Evolutionary conservation across 2,329 filamentous ascomycete genomes (phyloP), one percentile per base, ranked within the genome.

Genomic region (Waltergamsia citrina): DNA sequence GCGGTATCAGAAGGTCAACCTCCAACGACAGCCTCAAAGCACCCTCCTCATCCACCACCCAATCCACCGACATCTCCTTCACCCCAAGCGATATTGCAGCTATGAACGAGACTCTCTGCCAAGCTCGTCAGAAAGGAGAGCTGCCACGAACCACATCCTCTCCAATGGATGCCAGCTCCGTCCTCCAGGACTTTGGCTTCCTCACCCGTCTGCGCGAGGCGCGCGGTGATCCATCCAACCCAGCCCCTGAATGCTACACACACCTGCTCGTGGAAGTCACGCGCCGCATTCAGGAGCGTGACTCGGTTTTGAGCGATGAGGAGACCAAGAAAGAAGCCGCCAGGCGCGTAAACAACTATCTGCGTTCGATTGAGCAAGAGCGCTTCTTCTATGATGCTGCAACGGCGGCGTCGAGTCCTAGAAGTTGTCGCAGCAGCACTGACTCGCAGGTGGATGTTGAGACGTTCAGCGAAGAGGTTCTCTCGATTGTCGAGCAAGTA

Each of bases 231-330:
- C 15, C 8, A 0, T 33, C 35, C 6, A 26, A 37, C 1, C 44
- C 42, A 7, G 40, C 43, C n/a, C 27, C 42, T 0, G 31, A 46
- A 2, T 31, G 44, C 1, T 56, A 54, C 27, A 42, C 40, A 1
- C 21, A 44, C 1, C 31, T 60, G 0, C 46, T 44, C 0, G 45
- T 60, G 8, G 46, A 57, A 15, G 52, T 62, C 12, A 42, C 52
- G 4, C 52, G 52, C 4, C 43, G 43, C 5, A 61, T 64, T 29
- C 43, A 45, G 4, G 49, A 56, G 14, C 59, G 62, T 3, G 57
- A 63, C 39, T 41, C 48, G 16, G 25, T 42, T 1, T 27, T 33
- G 10, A 34, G 41, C 17, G 47, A 26, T 15, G 40, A 35, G 34
- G 51, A 17, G 17, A 40, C 31, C 2, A 24, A 43, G 11, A 32